phyloP scores from a whole-genome alignment of 2,329 filamentous ascomycete genomes.

The Pseudocercospora macadamiae region DNA sequence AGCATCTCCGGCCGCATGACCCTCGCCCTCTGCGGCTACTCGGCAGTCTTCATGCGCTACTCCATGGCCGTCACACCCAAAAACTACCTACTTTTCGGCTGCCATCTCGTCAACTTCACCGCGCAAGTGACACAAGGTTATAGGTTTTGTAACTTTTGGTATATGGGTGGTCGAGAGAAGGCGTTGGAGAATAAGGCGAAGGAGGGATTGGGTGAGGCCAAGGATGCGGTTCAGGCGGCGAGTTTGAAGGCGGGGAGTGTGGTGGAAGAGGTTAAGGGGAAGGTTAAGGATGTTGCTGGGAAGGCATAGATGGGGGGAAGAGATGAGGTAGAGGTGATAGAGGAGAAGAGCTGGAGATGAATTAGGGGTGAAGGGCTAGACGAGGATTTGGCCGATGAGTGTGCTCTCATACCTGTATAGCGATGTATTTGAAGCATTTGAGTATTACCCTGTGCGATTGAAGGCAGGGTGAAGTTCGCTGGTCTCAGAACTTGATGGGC shows the following conservation, averaged over 20 bases:
- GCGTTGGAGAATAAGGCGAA: slow-evolving; percentile 43
- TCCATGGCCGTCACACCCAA: slow-evolving; percentile 63
- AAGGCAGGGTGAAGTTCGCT: no score
- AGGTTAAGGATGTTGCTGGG: slow-evolving; percentile 30
- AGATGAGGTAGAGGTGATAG: background rate
- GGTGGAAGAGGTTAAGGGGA: slow-evolving; percentile 35
- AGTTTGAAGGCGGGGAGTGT: slow-evolving; percentile 34
- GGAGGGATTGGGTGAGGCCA: slow-evolving; percentile 36
- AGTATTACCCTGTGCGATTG: background rate
- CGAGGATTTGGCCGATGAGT: no score
- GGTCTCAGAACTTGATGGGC: no score
- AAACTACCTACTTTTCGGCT: slow-evolving; percentile 71
- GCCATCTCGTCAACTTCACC: slow-evolving; percentile 67
- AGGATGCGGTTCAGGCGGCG: slow-evolving; percentile 27
- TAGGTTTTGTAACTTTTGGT: slow-evolving; percentile 64
- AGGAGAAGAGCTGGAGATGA: background rate
- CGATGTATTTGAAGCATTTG: slow-evolving; percentile 1
- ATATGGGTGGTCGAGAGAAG: slow-evolving; percentile 52
- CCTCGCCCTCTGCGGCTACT: slow-evolving; percentile 62
- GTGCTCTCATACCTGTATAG: background rate
- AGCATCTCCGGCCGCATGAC: slow-evolving; percentile 70
- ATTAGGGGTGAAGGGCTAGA: no score
- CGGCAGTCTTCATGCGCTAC: slow-evolving; percentile 69
- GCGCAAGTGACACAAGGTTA: slow-evolving; percentile 65
- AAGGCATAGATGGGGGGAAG: slow-evolving; percentile 6